These are phyloP conservation scores for Populus simonii DNA, from an alignment of 345 rosid species.

Conservation along the genomic window DNA sequence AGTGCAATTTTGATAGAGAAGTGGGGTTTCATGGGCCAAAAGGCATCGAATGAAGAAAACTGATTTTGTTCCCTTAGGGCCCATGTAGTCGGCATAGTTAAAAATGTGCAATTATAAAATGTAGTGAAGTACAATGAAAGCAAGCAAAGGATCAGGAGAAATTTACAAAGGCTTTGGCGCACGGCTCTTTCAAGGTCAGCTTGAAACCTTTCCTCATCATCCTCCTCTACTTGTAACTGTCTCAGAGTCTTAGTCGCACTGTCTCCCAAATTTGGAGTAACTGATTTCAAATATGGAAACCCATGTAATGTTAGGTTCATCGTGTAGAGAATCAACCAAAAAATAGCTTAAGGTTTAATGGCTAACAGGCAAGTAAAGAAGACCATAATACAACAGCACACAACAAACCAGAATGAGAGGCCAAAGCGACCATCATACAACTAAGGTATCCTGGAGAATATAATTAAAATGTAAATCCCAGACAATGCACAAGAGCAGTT, in stretches of 20 bases:
- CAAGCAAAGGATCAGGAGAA: slow-evolving; percentile 2
- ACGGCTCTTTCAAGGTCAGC: slow-evolving; percentile 82
- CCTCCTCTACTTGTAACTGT: slow-evolving; percentile 77
- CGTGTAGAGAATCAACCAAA: neutral
- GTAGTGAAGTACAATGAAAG: neutral
- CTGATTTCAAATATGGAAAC: slow-evolving; percentile 24
- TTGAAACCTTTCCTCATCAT: slow-evolving; percentile 91
- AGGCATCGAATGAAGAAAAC: neutral
- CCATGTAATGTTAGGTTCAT: slow-evolving; percentile 18
- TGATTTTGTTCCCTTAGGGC: neutral
- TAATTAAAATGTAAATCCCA: neutral
- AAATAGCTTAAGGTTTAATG: neutral
- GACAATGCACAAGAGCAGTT: neutral
- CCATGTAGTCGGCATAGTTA: neutral
- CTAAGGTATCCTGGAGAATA: neutral
- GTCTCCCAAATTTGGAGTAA: slow-evolving; percentile 36
- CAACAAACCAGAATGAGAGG: neutral
- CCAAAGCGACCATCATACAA: neutral
- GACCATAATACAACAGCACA: neutral
- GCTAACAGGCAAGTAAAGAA: neutral
- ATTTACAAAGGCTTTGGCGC: slow-evolving; percentile 85
- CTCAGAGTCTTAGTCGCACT: slow-evolving; percentile 60
- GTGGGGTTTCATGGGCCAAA: neutral
- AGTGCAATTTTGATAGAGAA: neutral
- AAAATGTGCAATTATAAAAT: neutral